These are phyloP conservation scores for Cenchrus fungigraminus DNA, from an alignment of 176 grass and related monocot genomes.

Conservation along the genomic window DNA sequence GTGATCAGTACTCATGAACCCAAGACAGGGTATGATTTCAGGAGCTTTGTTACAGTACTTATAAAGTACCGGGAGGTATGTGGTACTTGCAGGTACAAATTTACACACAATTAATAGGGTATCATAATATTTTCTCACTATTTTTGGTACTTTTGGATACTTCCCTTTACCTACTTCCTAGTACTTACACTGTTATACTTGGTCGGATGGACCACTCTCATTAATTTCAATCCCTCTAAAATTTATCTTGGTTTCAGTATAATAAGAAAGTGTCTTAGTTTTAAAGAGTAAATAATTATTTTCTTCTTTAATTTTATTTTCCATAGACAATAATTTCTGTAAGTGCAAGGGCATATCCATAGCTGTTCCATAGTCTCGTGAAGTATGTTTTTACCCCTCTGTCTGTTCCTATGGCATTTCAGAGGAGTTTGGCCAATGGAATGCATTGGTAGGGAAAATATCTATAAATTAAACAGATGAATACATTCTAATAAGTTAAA, in stretches of 20 bases:
- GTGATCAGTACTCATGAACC: not conserved
- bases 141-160: no score
- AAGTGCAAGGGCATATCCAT: not conserved
- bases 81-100: no score
- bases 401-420: not conserved
- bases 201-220: no score
- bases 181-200: no score
- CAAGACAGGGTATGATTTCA: slow-evolving; percentile 13
- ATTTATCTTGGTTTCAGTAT: no score
- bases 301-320: not conserved
- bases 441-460: not conserved
- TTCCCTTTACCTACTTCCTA: no score
- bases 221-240: no score
- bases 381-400: not conserved
- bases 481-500: not conserved
- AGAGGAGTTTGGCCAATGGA: not conserved
- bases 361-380: not conserved
- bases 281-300: not conserved
- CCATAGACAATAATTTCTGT: not conserved
- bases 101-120: no score
- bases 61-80: no score
- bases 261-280: slow-evolving; percentile 8
- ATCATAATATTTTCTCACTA: no score
- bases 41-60: no score
- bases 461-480: not conserved